These are phyloP conservation scores for Cruciata laevipes DNA, from an alignment of 257 asterid species.

Conservation along the genomic window DNA sequence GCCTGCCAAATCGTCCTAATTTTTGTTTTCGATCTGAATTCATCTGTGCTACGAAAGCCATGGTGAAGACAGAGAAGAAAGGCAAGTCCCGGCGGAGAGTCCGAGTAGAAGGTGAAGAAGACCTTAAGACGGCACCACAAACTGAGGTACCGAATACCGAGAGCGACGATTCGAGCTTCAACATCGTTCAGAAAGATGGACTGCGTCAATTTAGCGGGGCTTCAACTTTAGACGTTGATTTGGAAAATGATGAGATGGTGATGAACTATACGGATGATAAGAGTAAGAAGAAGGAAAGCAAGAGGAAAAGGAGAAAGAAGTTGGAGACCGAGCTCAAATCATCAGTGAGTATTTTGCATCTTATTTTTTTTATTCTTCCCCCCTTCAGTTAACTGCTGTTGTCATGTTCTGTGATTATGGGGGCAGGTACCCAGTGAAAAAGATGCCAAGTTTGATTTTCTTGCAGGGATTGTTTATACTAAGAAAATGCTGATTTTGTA, in stretches of 20 bases:
- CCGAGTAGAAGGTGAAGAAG: conserved; percentile 24
- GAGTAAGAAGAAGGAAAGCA: conserved; percentile 36
- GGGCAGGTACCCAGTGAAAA: conserved; percentile 40
- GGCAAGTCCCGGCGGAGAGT: conserved; percentile 21
- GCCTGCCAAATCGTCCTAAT: too few relatives aligned
- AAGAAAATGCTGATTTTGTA: not conserved
- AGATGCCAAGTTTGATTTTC: conserved; percentile 45
- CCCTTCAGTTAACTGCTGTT: not conserved
- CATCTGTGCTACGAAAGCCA: not conserved
- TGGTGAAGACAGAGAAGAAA: conserved; percentile 46
- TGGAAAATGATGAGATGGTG: conserved; percentile 25
- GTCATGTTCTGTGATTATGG: not conserved
- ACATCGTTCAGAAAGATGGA: conserved; percentile 57
- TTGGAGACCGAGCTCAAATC: conserved; percentile 24
- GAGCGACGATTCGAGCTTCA: conserved; percentile 77
- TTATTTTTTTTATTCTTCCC: not conserved
- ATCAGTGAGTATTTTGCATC: conserved; percentile 23
- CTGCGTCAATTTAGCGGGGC: conserved; percentile 22
- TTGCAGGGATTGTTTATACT: conserved; percentile 45
- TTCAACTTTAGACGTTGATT: not conserved
- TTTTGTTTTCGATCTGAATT: not conserved
- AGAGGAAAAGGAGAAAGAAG: conserved; percentile 30
- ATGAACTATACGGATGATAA: conserved; percentile 27
- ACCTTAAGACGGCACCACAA: conserved; percentile 15
- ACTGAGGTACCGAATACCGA: conserved; percentile 31